phyloP scores from a whole-genome alignment of 1,139 yeast species.

The Pichia sp. region DNA sequence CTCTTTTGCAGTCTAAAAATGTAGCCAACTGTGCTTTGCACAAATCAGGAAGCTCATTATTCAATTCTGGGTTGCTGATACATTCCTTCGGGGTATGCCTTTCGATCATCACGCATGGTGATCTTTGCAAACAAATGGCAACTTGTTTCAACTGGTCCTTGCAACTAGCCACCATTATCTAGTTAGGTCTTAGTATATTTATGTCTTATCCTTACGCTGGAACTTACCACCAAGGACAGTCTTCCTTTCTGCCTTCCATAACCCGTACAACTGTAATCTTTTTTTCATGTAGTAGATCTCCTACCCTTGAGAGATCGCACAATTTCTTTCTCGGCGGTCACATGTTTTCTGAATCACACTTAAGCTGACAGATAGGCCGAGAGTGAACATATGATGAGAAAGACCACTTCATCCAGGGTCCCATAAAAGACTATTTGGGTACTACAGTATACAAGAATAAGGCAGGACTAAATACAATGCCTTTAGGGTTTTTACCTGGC shows the following conservation, averaged over 20 bases:
- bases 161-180: conserved; percentile 46
- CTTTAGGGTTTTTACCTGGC: conserved; percentile 76
- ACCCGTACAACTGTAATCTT: background rate
- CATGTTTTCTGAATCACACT: background rate
- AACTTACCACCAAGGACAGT: background rate
- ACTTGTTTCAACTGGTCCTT: conserved; percentile 89
- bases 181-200: background rate
- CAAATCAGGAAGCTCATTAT: conserved; percentile 75
- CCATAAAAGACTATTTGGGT: background rate
- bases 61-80: conserved; percentile 71
- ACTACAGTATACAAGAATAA: background rate
- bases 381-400: background rate
- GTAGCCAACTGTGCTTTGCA: conserved; percentile 83
- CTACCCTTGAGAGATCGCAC: background rate
- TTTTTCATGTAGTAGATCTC: background rate
- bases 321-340: background rate
- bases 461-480: conserved; percentile 37
- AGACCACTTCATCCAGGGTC: background rate
- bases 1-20: conserved; percentile 82
- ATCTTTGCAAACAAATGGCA: conserved; percentile 90
- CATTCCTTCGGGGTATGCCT: conserved; percentile 89
- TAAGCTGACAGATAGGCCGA: background rate
- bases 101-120: conserved; percentile 91
- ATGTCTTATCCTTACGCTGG: background rate
- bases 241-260: background rate